Base-by-base conservation (phyloP, 192 early-diverging fungal genomes). In the Linnemannia schmuckeri region DNA sequence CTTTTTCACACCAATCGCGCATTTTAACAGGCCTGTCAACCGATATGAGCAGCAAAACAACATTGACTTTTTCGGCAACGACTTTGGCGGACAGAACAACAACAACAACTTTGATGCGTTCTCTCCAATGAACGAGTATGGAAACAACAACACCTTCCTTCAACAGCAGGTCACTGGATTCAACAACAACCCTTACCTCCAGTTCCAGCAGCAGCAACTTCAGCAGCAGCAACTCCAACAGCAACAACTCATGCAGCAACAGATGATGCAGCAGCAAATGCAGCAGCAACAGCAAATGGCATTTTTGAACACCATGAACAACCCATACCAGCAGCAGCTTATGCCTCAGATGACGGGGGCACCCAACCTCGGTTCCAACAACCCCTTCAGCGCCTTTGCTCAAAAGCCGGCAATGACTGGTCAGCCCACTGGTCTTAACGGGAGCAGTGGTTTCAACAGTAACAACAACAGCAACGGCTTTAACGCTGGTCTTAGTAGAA, bases 171-270 rank as follows among this genome's bases (percentile, higher is more conserved):
- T 57, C 3, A 85, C 83, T 24, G 80, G 83, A 70, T 66, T 79
- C 37, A 83, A 82, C 79, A 81, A 81, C 63, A 81, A 81, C 63
- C 82, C 88, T 8, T 84, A 88, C 30, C 70, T 81, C 0, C 88
- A 88, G 71, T 78, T 80, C 75, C 88, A 81, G 42, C 88, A 83
- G 18, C 88, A 83, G 70, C 88, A 88, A 69, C 87, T 82, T 66
- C 87, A 88, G 35, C 87, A 88, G 35, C 86, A 88, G 44, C 81
- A 82, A 55, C 72, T 72, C 2, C 72, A 79, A 15, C 88, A 88
- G 71, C 88, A 88, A 61, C 76, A 83, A 24, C 30, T 80, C 35
- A 55, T 79, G 75, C 75, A 76, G 70, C 88, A 88, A 42, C 88
- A 87, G 30, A 69, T 78, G 79, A 41, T 88, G 49, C 78, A 87